Base-by-base conservation (phyloP, 108 stramenopile genomes). In the Nitzschia inconspicua region DNA sequence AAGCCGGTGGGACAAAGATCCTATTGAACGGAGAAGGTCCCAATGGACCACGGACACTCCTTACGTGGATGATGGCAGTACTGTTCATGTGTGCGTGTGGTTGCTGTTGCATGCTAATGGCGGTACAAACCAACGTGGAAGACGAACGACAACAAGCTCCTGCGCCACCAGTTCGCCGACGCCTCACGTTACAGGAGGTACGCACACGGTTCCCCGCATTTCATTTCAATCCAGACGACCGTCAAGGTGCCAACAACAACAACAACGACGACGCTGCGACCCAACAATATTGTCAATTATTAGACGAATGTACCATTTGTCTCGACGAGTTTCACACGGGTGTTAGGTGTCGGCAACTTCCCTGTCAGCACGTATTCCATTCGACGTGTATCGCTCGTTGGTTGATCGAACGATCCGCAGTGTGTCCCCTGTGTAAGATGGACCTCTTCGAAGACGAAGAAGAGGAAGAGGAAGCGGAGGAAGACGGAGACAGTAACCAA, bases 321-420 rank as follows among this genome's bases (percentile, higher is more conserved):
- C 56, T 91, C 14, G 85, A 82, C 26, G 90, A 91, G 18, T 91
- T 83, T 58, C 64, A 61, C 32, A 31, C 52, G 7, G 78, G 70
- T 4, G 70, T 79, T 11, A 43, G 59, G 60, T 40, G 84, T 3
- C 83, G 83, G 28, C 28, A 63, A 28, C 50, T 91, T 44, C 83
- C 85, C 3, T 91, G 90, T 60, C 47, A 65, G 0, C 90, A 91
- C 50, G 60, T 63, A 0, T 88, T 88, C 60, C 86, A 85, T 53
- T 59, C 51, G 20, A 66, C 73, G 2, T 91, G 90, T 67, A 80
- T 91, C 31, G 72, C 77, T 6, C 57, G 57, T 20, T 91, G 90
- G 90, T 65, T 91, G 39, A 57, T 80, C 10, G 72, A 77, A 54
- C 65, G 76, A 53, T 61, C 60, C 4, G 68, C 79, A 3, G 65